Conservation (phyloP, 495 filamentous ascomycete genomes). For the Aspergillus kassunensis region DNA sequence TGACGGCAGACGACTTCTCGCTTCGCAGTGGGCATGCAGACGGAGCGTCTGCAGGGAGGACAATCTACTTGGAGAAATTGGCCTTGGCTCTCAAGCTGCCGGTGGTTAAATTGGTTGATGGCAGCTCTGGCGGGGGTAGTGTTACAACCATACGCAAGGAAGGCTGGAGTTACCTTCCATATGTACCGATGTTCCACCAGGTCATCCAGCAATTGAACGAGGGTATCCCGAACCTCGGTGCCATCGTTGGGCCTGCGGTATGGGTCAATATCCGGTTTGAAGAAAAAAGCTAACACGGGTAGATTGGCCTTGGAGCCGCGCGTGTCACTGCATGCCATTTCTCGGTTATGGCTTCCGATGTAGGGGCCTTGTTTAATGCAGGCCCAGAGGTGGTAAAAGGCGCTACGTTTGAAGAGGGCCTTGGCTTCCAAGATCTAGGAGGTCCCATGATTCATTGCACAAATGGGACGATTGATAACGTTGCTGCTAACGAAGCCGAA, state of each 20-base stretch:
- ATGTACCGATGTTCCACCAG: slow-evolving; percentile 46
- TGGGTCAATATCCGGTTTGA: slow-evolving; percentile 8
- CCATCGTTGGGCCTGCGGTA: slow-evolving; percentile 56
- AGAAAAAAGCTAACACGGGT: not conserved
- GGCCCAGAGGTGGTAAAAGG: slow-evolving; percentile 59
- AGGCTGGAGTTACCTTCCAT: slow-evolving; percentile 55
- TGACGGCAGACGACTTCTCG: slow-evolving; percentile 63
- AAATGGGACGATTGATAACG: slow-evolving; percentile 63
- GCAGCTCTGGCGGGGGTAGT: slow-evolving; percentile 57
- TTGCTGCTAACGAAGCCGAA: slow-evolving; percentile 55
- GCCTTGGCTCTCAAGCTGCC: slow-evolving; percentile 49
- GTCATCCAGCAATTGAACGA: slow-evolving; percentile 55
- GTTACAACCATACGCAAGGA: slow-evolving; percentile 54
- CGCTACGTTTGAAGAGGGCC: slow-evolving; percentile 57
- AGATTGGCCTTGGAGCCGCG: slow-evolving; percentile 60
- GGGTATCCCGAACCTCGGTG: slow-evolving; percentile 60
- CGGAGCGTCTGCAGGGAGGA: slow-evolving; percentile 54
- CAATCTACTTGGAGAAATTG: slow-evolving; percentile 55
- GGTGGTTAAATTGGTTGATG: slow-evolving; percentile 61
- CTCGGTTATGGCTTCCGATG: slow-evolving; percentile 60
- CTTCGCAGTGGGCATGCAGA: slow-evolving; percentile 61
- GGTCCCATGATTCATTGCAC: slow-evolving; percentile 57
- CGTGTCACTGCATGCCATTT: slow-evolving; percentile 59
- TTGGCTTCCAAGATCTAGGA: slow-evolving; percentile 53
- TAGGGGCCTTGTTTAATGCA: slow-evolving; percentile 60